Percentiles rank a stretch among this genome's conserved stretches.
These are phyloP conservation scores for Saccharomyces hybrid DNA, from an alignment of 1,139 yeast genomes.

Conservation along the genomic window DNA sequence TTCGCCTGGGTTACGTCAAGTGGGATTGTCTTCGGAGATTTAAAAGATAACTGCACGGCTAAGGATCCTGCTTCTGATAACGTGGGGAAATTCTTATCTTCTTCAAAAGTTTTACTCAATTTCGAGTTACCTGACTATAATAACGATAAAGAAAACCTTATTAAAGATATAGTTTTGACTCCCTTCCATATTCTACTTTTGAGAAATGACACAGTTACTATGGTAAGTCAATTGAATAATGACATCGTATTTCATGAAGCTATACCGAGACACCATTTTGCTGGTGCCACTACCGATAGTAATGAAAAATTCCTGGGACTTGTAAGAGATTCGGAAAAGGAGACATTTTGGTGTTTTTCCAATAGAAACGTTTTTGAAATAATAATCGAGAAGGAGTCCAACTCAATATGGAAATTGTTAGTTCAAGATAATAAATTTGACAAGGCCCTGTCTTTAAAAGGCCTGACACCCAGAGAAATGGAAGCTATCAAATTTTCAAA, in stretches of 20 bases:
- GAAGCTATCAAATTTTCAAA: slow-evolving; percentile 56
- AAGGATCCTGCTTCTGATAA: slow-evolving; percentile 2
- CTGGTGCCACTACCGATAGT: background rate
- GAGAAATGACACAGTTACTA: slow-evolving; percentile 36
- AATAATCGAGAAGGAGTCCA: slow-evolving; percentile 57
- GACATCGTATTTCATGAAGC: slow-evolving; percentile 37
- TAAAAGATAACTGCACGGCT: slow-evolving; percentile 11
- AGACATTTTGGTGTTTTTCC: slow-evolving; percentile 58
- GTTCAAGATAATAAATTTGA: slow-evolving; percentile 55
- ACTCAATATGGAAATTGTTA: slow-evolving; percentile 70
- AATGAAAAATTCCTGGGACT: slow-evolving; percentile 47
- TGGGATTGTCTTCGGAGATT: slow-evolving; percentile 39
- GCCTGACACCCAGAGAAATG: slow-evolving; percentile 35
- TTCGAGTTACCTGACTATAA: slow-evolving; percentile 28
- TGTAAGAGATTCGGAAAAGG: slow-evolving; percentile 46
- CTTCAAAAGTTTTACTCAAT: slow-evolving; percentile 36
- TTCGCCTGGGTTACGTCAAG: slow-evolving; percentile 44
- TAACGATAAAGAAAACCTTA: slow-evolving; percentile 30
- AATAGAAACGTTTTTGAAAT: slow-evolving; percentile 52
- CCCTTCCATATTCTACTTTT: slow-evolving; percentile 47
- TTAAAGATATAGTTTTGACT: slow-evolving; percentile 40
- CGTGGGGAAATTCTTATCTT: slow-evolving; percentile 18
- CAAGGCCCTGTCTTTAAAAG: slow-evolving; percentile 50
- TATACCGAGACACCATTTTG: slow-evolving; percentile 29
- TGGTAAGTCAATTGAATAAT: slow-evolving; percentile 46